phyloP scores from a whole-genome alignment of 257 asterid genomes.

The Solanum lignicaule region DNA sequence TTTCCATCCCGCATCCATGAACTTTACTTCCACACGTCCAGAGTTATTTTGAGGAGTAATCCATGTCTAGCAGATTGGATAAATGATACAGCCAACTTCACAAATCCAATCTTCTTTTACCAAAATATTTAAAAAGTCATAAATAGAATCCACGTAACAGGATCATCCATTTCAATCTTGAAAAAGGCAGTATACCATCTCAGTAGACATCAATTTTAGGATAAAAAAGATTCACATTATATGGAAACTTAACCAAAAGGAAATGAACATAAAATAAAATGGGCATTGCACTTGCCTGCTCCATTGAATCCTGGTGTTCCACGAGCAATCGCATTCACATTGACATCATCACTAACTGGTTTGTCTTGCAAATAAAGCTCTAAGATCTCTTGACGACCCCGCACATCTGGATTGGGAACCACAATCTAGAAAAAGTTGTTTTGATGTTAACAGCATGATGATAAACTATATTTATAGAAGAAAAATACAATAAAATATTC shows the following conservation, averaged over 20 bases:
- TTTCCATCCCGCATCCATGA: background rate
- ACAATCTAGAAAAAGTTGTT: constrained; percentile 44
- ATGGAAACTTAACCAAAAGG: background rate
- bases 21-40: background rate
- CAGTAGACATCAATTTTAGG: background rate
- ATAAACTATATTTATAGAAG: background rate
- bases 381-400: constrained; percentile 89
- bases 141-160: background rate
- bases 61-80: background rate
- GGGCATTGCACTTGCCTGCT: constrained; percentile 49
- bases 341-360: constrained; percentile 75
- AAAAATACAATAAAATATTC: background rate
- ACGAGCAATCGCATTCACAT: constrained; percentile 85
- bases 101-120: background rate
- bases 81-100: background rate
- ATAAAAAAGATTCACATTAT: background rate
- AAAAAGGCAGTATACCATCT: background rate
- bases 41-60: background rate
- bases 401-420: constrained; percentile 89
- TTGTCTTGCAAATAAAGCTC: constrained; percentile 89
- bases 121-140: background rate
- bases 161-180: background rate
- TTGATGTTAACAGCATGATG: background rate
- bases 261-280: background rate
- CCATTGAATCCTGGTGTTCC: constrained; percentile 99